Evolutionary conservation across 805 yeast species (phyloP).

Genomic region (Saturnispora ahearnii): DNA sequence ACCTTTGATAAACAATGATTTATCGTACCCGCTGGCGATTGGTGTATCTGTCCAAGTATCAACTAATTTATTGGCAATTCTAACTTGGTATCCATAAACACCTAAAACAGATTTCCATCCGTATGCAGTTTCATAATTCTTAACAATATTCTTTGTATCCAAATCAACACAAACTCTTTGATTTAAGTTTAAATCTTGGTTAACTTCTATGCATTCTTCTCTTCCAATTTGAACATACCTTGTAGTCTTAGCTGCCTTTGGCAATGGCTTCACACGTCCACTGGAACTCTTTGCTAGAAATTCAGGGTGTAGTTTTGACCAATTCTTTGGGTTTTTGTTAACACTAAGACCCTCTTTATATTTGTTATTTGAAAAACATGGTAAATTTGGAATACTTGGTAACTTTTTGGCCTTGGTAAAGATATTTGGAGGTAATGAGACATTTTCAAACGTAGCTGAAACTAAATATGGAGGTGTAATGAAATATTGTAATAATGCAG

Average conservation of each 20-base stretch:
- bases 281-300: slow-evolving; percentile 28
- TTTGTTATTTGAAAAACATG: slow-evolving; percentile 23
- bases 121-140: slow-evolving; percentile 57
- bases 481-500: slow-evolving; percentile 11
- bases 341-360: slow-evolving; percentile 60
- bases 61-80: slow-evolving; percentile 6
- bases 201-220: slow-evolving; percentile 47
- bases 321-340: slow-evolving; percentile 30
- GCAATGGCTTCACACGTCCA: slow-evolving; percentile 36
- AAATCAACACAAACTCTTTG: slow-evolving; percentile 77
- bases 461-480: slow-evolving; percentile 11
- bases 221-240: slow-evolving; percentile 73
- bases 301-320: slow-evolving; percentile 4
- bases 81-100: slow-evolving; percentile 2
- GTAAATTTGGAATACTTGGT: slow-evolving; percentile 61
- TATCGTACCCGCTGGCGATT: neutral
- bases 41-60: slow-evolving; percentile 7
- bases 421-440: slow-evolving; percentile 34
- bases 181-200: slow-evolving; percentile 60
- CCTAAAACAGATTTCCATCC: slow-evolving; percentile 27
- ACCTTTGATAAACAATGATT: slow-evolving; percentile 3
- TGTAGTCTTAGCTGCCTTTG: slow-evolving; percentile 48
- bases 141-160: slow-evolving; percentile 50
- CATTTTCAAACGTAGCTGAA: slow-evolving; percentile 40
- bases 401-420: slow-evolving; percentile 47